Conservation (phyloP, 345 rosid species). For the Boechera stricta region DNA sequence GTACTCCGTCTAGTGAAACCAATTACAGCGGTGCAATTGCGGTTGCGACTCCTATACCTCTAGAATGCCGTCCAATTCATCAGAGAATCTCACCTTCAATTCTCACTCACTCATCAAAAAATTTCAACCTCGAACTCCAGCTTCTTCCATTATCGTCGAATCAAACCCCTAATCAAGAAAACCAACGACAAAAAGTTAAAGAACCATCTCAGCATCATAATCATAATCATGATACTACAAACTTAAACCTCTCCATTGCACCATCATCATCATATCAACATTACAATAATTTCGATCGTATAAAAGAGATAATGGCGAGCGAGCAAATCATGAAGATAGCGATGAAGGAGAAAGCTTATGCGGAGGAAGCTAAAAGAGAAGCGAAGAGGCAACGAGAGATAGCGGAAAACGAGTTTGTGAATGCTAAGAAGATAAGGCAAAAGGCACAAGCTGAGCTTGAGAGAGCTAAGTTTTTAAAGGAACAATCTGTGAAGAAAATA, state of each 20-base stretch:
- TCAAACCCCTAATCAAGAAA: conserved; percentile 42
- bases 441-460: conserved; percentile 73
- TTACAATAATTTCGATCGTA: conserved; percentile 42
- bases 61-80: conserved; percentile 40
- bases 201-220: conserved; percentile 44
- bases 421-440: conserved; percentile 77
- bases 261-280: conserved; percentile 45
- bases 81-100: conserved; percentile 24
- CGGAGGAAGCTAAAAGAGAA: conserved; percentile 71
- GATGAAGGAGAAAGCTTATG: conserved; percentile 66
- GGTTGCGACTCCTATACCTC: conserved; percentile 37
- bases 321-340: conserved; percentile 63
- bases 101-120: conserved; percentile 35
- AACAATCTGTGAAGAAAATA: conserved; percentile 71
- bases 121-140: conserved; percentile 73
- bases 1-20: conserved; percentile 76
- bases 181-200: conserved; percentile 20
- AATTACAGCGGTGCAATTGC: conserved; percentile 54
- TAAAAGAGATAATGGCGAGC: conserved; percentile 55
- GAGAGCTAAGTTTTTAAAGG: conserved; percentile 67
- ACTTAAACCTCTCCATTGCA: conserved; percentile 74
- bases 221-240: conserved; percentile 42
- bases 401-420: conserved; percentile 72
- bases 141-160: conserved; percentile 58
- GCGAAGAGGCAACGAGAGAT: conserved; percentile 77